Base-by-base conservation (phyloP, 2,329 filamentous ascomycete genomes). In the Phialophora expanda region DNA sequence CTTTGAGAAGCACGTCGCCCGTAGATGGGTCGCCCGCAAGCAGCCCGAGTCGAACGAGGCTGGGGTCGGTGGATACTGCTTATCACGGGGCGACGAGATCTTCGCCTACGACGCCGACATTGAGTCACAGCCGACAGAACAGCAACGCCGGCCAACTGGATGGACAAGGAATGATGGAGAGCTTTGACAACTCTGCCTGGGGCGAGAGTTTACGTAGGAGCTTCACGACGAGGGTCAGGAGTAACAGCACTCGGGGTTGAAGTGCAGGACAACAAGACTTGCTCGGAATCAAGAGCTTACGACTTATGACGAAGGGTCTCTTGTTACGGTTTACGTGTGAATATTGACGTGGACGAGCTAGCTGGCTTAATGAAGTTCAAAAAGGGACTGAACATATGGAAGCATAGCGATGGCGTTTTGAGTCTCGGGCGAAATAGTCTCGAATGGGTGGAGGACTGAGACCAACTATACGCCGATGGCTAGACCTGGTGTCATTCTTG, bases 121-220 rank as follows among this genome's bases (percentile, higher is more conserved):
- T 70, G 60, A 73, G 70, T 56, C 72, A 86, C 83, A 74, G 86
- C 72, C 81, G 89, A 51, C 85, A 88, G 26, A 87, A 85, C 62
- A 93, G 90, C 76, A 83, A 84, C 4, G 89, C 93, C 64, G 92
- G 87, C 55, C 66, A 61, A 20, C 22, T 66, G n/a, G 61, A 55
- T 74, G 88, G 89, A 57, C 86, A 89, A 56, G 90, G 93, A 73
- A 90, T 96, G 71, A 87, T 93, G 76, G 88, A 93, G 71, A 90
- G 95, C 75, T 84, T 98, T 62, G 92, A 95, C 74, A 91, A 94
- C 74, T 95, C 92, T 20, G 89, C 91, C 17, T 98, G 94, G 94
- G 91, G 94, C 59, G 92, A 96, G 79, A 96, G 91, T 81, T 93
- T 97, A 70, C 85, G 93, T 69, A 86, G 92, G 68, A 96, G 92